Evolutionary conservation across 1,139 yeast genomes (phyloP).

Genomic region (Yamadazyma atmosphaerica): DNA sequence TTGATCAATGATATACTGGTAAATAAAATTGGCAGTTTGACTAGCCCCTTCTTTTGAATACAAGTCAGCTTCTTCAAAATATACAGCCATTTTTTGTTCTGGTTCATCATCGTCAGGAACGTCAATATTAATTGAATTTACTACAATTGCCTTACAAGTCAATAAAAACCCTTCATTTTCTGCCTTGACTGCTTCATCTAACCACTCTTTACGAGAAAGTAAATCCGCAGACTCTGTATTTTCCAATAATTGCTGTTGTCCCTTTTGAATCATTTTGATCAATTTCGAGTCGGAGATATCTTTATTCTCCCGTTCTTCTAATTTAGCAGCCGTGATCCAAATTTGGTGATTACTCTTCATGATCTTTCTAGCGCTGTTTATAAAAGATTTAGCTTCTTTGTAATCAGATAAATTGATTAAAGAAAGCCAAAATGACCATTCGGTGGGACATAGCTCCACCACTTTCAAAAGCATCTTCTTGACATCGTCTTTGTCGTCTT

Average conservation of each 20-base stretch:
- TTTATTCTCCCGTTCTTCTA: conserved; percentile 60
- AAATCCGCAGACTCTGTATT: conserved; percentile 22
- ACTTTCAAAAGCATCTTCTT: conserved; percentile 64
- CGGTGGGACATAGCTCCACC: conserved; percentile 63
- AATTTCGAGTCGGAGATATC: conserved; percentile 35
- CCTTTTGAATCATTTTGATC: conserved; percentile 50
- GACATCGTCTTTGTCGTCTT: conserved; percentile 49
- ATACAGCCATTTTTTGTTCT: conserved; percentile 13
- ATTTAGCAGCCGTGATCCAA: conserved; percentile 70
- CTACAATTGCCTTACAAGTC: conserved; percentile 41
- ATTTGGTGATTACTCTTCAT: conserved; percentile 53
- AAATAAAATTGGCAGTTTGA: conserved; percentile 47
- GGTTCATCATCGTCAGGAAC: conserved; percentile 6
- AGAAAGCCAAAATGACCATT: conserved; percentile 64
- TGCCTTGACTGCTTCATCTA: conserved; percentile 37
- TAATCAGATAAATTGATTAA: conserved; percentile 46
- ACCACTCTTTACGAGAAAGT: conserved; percentile 42
- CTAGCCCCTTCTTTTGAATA: conserved; percentile 24
- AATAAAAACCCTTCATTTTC: conserved; percentile 35
- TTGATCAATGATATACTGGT: conserved; percentile 44
- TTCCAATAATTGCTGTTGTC: conserved; percentile 40
- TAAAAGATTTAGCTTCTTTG: conserved; percentile 50
- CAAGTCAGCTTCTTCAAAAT: conserved; percentile 44
- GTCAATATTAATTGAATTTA: conserved; percentile 19
- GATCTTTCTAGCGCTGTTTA: conserved; percentile 61